phyloP scores from a whole-genome alignment of 345 rosid species.

The Kandelia obovata region DNA sequence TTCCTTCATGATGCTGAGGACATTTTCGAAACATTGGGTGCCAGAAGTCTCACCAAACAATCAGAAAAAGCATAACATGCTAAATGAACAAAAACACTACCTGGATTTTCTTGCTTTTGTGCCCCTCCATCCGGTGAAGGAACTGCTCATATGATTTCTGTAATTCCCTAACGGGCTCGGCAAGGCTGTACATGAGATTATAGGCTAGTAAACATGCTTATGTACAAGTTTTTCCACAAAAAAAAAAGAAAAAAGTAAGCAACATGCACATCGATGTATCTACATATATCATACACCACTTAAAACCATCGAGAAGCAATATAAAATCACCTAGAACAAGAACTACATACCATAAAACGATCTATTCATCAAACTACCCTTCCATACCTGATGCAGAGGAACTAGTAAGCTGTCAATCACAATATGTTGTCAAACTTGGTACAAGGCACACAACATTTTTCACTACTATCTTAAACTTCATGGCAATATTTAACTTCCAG shows the following conservation, averaged over 20 bases:
- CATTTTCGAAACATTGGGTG: conserved; percentile 14
- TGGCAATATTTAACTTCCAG: too few species aligned
- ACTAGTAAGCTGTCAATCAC: too few species aligned
- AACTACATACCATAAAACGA: too few species aligned
- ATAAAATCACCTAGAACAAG: too few species aligned
- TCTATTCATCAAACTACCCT: too few species aligned
- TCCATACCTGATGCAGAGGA: too few species aligned
- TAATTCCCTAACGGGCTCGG: conserved; percentile 81
- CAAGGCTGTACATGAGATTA: conserved; percentile 49
- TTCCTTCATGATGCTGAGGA: conserved; percentile 46
- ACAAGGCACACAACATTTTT: not conserved
- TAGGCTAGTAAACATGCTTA: conserved; percentile 7
- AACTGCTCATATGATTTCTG: conserved; percentile 80
- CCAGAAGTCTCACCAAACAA: not conserved
- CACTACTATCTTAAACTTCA: not conserved
- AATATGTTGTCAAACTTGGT: too few species aligned
- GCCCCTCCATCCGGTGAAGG: conserved; percentile 67
- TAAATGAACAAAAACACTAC: conserved; percentile 32
- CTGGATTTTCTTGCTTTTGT: conserved; percentile 58
- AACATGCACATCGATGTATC: too few species aligned
- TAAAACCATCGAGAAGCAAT: not conserved
- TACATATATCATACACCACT: not conserved
- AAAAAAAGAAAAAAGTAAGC: not conserved
- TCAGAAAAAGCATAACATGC: conserved; percentile 8
- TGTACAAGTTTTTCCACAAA: not conserved